Evolutionary conservation across 345 rosid species (phyloP).

Genomic region (Mercurialis annua): DNA sequence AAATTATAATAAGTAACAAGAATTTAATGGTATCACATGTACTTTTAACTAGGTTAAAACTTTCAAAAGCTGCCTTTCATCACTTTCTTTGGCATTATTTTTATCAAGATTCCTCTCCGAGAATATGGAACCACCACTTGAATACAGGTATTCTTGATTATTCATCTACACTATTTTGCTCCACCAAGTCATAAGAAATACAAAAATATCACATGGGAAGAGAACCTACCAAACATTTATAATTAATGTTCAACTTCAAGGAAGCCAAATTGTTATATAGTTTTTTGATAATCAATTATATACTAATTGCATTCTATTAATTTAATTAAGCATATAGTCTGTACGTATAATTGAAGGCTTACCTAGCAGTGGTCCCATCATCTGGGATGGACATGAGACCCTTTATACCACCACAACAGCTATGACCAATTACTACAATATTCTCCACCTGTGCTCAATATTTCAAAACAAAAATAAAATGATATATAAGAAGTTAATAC

Average conservation of each 20-base stretch:
- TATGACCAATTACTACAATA: conserved; percentile 86
- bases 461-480: neutral
- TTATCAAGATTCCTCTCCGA: conserved; percentile 22
- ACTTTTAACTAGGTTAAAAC: neutral
- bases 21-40: neutral
- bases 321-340: too few relatives aligned
- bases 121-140: conserved; percentile 20
- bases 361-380: conserved; percentile 56
- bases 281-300: too few relatives aligned
- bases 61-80: neutral
- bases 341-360: neutral
- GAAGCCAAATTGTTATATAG: neutral
- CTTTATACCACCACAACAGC: conserved; percentile 94
- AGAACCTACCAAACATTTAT: neutral
- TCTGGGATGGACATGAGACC: conserved; percentile 84
- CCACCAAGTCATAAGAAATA: conserved; percentile 6
- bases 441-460: conserved; percentile 65
- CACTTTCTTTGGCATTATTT: neutral
- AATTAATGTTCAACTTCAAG: neutral
- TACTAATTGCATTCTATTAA: too few relatives aligned
- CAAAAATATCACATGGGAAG: conserved; percentile 8
- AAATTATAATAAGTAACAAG: too few relatives aligned
- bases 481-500: too few relatives aligned
- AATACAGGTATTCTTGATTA: neutral
- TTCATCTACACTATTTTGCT: neutral